Conservation (phyloP, 305 asterid genomes). For the Caryopteris hybrid region DNA sequence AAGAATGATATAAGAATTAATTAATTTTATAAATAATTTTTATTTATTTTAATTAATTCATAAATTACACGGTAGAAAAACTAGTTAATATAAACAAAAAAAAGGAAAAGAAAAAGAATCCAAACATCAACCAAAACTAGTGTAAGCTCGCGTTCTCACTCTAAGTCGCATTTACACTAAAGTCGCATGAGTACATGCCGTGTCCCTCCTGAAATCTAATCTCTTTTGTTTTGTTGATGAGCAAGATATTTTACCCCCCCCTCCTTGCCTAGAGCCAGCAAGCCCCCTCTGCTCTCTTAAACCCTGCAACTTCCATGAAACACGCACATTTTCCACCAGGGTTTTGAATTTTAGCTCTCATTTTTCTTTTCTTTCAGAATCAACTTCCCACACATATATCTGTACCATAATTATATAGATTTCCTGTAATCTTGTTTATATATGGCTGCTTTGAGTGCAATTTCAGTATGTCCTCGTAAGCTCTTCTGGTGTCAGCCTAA, state of each 20-base stretch:
- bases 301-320: slow-evolving; percentile 25
- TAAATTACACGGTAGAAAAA: too few relatives aligned
- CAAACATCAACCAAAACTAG: too few relatives aligned
- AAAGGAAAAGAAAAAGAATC: too few relatives aligned
- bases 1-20: too few relatives aligned
- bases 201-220: slow-evolving; percentile 13
- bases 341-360: slow-evolving; percentile 17
- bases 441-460: slow-evolving; percentile 55
- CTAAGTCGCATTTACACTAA: background rate
- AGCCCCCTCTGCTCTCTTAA: slow-evolving; percentile 23
- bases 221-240: slow-evolving; percentile 31
- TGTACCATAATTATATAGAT: background rate
- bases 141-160: background rate
- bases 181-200: slow-evolving; percentile 6
- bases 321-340: slow-evolving; percentile 17
- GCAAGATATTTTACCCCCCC: slow-evolving; percentile 34
- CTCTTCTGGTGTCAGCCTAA: slow-evolving; percentile 38
- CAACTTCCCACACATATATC: background rate
- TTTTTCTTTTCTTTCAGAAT: background rate
- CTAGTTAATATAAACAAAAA: too few relatives aligned
- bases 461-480: slow-evolving; percentile 46
- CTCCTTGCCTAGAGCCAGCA: background rate
- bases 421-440: background rate
- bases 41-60: too few relatives aligned
- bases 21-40: too few relatives aligned